Evolutionary conservation across 2,329 filamentous ascomycete genomes (phyloP).

Genomic region (Immersiporthe knoxdaviesiana): DNA sequence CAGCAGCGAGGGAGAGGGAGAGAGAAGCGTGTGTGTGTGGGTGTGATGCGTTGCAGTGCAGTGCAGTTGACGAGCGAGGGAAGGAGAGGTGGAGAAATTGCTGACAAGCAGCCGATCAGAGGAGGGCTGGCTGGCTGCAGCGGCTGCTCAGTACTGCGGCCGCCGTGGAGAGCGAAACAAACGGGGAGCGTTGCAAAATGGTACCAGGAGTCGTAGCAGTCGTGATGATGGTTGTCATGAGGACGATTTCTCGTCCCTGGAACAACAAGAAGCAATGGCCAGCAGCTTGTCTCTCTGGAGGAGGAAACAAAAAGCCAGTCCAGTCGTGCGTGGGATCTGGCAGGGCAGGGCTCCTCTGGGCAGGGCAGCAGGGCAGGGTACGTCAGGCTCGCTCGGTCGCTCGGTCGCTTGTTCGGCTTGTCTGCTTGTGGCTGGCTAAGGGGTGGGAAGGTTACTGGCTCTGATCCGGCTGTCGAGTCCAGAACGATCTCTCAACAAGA

Average conservation of each 20-base stretch:
- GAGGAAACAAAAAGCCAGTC: neutral
- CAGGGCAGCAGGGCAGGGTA: conserved; percentile 1
- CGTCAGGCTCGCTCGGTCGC: conserved; percentile 4
- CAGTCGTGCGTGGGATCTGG: neutral
- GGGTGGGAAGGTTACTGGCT: neutral
- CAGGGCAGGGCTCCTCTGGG: neutral
- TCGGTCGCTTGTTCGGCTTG: neutral
- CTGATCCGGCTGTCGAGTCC: neutral
- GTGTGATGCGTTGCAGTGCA: neutral
- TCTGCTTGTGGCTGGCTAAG: neutral
- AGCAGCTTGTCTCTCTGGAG: neutral
- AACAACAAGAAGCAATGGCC: neutral
- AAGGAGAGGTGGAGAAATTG: neutral
- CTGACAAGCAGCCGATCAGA: neutral
- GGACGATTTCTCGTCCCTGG: neutral
- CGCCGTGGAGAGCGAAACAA: neutral
- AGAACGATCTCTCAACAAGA: neutral
- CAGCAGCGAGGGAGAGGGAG: neutral
- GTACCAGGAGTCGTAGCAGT: neutral
- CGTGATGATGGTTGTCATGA: neutral
- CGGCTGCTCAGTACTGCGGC: neutral
- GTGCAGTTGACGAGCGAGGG: conserved; percentile 6
- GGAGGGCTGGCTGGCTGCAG: neutral
- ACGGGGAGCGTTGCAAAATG: neutral
- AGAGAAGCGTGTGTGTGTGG: too few relatives aligned